phyloP scores from a whole-genome alignment of 164 flowering plant genomes.

The Brasenia schreberi region DNA sequence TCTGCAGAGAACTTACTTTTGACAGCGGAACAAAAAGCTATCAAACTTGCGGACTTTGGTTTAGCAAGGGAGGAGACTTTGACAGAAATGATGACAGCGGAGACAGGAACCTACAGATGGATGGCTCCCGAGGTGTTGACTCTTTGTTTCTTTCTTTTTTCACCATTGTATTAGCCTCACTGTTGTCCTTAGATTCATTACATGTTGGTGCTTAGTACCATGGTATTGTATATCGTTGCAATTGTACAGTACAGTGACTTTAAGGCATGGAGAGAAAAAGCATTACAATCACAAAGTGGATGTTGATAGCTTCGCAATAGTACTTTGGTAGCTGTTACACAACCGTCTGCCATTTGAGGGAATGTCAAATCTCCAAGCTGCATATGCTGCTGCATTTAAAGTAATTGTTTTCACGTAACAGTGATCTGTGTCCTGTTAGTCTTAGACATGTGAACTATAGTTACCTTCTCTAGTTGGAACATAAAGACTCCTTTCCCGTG shows the following conservation, averaged over 20 bases:
- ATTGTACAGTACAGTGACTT: constrained; percentile 92
- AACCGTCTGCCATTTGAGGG: constrained; percentile 91
- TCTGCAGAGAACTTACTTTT: constrained; percentile 70
- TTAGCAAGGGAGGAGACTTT: constrained; percentile 90
- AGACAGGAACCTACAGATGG: constrained; percentile 95
- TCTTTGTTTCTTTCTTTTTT: constrained; percentile 1
- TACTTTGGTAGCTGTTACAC: constrained; percentile 86
- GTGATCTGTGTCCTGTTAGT: background rate
- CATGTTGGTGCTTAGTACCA: background rate
- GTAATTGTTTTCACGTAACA: constrained; percentile 17
- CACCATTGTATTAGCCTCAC: background rate
- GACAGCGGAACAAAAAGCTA: constrained; percentile 72
- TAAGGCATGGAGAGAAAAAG: constrained; percentile 94
- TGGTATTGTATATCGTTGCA: constrained; percentile 12
- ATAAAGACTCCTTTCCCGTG: constrained; percentile 1
- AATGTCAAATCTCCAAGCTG: constrained; percentile 97
- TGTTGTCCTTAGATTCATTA: background rate
- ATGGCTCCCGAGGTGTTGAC: constrained; percentile 93
- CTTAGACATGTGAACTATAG: background rate
- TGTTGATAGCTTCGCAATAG: constrained; percentile 90
- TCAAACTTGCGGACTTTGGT: constrained; percentile 90
- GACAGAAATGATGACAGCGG: constrained; percentile 98
- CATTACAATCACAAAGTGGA: constrained; percentile 95
- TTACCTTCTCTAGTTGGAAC: too few species aligned
- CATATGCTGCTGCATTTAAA: constrained; percentile 97